Base-by-base conservation (phyloP, 768 basidiomycete species). In the Tylopilus subfusipes region DNA sequence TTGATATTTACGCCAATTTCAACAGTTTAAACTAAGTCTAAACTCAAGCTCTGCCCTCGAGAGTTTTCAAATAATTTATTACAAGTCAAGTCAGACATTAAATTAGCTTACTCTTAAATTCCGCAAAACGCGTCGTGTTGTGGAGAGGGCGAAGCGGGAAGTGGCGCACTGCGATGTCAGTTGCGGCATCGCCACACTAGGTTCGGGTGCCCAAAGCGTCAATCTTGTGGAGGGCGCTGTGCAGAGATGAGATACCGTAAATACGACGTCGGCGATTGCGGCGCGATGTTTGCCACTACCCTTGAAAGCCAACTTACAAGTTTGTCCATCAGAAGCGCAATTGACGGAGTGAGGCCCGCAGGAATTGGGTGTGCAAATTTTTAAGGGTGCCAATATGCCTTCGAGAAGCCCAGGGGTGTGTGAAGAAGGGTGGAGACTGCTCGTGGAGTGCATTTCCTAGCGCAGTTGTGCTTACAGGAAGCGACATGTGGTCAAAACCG, bases 161-260 rank as follows among this genome's bases (percentile, higher is more conserved):
- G 38, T 40, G 47, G 40, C 27, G 22, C 47, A 18, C 48, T 36
- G 16, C 36, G 33, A 44, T 22, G 33, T 43, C 36, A 29, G 47
- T 13, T 19, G 31, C 36, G 34, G 31, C 21, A n/a, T 24, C 14
- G 34, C 40, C 50, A 43, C 49, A 33, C n/a, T 25, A 18, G 19
- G 31, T 44, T 58, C 8, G 24, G 40, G 46, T 40, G n/a, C 18
- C 22, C 40, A 36, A 40, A 49, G 38, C 19, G 62, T 43, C 36
- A 57, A 53, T 61, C 63, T 52, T 46, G 62, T 61, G 63, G 62
- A 64, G n/a, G n/a, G 62, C 36, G 18, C 18, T 55, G 36, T 25
- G 60, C 48, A 49, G 29, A 43, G 34, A 27, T 13, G 27, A 2
- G 12, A 12, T 50, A 40, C 25, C 51, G 51, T 56, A 56, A 48